Base-by-base conservation (phyloP, 768 basidiomycete genomes). In the Psilocybe cyanescens region DNA sequence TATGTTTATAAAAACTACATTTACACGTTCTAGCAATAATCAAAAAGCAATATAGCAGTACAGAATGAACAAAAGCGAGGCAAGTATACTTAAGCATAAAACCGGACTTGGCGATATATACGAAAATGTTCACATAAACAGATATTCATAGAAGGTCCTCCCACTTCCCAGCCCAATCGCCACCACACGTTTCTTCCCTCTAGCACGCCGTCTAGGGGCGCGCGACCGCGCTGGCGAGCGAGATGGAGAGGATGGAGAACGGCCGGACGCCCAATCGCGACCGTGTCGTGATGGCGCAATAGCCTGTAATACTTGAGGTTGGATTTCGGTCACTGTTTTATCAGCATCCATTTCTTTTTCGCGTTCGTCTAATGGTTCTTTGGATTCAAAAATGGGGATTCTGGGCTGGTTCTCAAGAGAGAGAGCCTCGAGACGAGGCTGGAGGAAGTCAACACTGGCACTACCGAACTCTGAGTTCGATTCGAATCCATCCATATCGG, bases 161-260 rank as follows among this genome's bases (percentile, higher is more conserved):
- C 61, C 60, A 16, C 56, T 50, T 31, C 59, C 60, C 14, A 66
- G 24, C 11, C 61, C 66, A 55, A 66, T 52, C 2, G 51, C 54
- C 14, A 59, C 35, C 3, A 52, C 35, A 30, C 69, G 65, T 60
- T 71, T 72, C 60, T 69, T 71, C 17, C 46, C 60, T 9, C 65
- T 60, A 29, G 59, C 48, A 8, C 70, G 64, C 48, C 72, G 60
- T 24, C 68, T 59, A 3, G 65, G 53, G 37, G 62, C 67, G 17
- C 73, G 65, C 55, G 75, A 65, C 52, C 86, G 72, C 6, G 74
- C 79, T 30, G 86, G 86, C 0, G 86, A 87, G 29, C 83, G 77
- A 3, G 84, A 84, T 11, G 83, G 86, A 0, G 85, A 86, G 4
- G 85, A 85, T 3, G 82, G 66, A 1, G 83, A 79, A 28, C 81